phyloP scores from a whole-genome alignment of 495 filamentous ascomycete genomes.

The Podospora fimiseda region DNA sequence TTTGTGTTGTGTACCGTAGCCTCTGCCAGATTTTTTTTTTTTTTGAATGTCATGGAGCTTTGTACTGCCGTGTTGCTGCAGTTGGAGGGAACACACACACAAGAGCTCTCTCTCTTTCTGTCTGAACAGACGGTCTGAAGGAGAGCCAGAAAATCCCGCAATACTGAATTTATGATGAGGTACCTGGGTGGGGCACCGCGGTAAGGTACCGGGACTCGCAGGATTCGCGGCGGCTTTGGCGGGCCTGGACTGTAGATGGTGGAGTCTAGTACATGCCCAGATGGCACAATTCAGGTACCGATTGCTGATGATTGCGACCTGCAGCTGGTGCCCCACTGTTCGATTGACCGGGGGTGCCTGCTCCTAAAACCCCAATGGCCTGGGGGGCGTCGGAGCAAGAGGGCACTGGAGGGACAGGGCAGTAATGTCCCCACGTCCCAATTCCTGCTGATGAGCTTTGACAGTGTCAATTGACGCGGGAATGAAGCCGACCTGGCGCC shows the following conservation, averaged over 20 bases:
- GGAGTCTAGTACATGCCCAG: slow-evolving; percentile 20
- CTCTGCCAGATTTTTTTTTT: too few relatives aligned
- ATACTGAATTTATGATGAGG: slow-evolving; percentile 11
- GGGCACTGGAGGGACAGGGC: slow-evolving; percentile 2
- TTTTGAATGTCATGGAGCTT: too few relatives aligned
- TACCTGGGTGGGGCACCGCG: slow-evolving; percentile 19
- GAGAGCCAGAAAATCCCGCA: slow-evolving; percentile 35
- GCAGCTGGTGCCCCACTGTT: slow-evolving; percentile 19
- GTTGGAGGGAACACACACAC: too few relatives aligned
- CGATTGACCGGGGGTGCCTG: slow-evolving; percentile 6
- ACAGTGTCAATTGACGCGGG: slow-evolving; percentile 21
- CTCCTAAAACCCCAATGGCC: slow-evolving; percentile 12
- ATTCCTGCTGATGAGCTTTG: slow-evolving; percentile 10
- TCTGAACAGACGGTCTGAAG: background rate
- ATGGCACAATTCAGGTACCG: slow-evolving; percentile 22
- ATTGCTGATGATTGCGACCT: slow-evolving; percentile 24
- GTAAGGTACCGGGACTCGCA: slow-evolving; percentile 21
- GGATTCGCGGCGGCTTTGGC: slow-evolving; percentile 10
- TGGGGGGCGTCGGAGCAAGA: slow-evolving; percentile 16
- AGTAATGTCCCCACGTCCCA: slow-evolving; percentile 11
- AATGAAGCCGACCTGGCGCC: slow-evolving; percentile 19
- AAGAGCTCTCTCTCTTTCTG: background rate
- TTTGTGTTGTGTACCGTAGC: background rate
- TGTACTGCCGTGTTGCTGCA: too few relatives aligned
- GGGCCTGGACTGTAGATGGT: slow-evolving; percentile 9